Conservation (phyloP, 352 stramenopile species). For the Pythium rishiriense region DNA sequence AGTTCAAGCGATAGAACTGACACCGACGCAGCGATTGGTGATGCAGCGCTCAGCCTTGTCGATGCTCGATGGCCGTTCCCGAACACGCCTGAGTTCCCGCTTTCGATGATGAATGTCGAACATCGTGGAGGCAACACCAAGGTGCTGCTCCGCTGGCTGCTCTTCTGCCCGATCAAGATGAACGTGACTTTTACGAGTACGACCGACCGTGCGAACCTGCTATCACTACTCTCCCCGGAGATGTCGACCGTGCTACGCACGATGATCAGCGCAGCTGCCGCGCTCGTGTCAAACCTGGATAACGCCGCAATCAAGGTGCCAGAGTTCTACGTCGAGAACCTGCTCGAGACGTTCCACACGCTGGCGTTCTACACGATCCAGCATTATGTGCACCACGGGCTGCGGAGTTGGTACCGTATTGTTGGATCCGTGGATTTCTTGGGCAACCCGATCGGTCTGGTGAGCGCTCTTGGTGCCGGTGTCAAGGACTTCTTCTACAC, state of each 20-base stretch:
- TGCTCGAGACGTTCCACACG: constrained; percentile 85
- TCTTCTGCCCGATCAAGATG: constrained; percentile 85
- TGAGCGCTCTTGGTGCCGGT: constrained; percentile 86
- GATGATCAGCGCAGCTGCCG: constrained; percentile 76
- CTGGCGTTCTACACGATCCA: constrained; percentile 85
- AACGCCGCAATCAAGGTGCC: constrained; percentile 86
- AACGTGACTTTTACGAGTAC: constrained; percentile 89
- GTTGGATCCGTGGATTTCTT: constrained; percentile 90
- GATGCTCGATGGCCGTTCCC: constrained; percentile 28
- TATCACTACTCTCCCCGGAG: constrained; percentile 78
- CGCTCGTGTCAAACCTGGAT: constrained; percentile 84
- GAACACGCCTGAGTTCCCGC: constrained; percentile 22
- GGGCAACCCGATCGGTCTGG: constrained; percentile 89
- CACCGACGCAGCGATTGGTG: constrained; percentile 29
- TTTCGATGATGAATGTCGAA: constrained; percentile 28
- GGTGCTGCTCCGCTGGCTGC: constrained; percentile 72
- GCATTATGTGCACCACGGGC: constrained; percentile 83
- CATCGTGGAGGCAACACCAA: constrained; percentile 61
- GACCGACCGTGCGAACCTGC: constrained; percentile 75
- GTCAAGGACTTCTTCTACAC: constrained; percentile 96
- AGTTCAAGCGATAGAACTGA: constrained; percentile 31
- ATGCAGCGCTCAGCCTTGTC: constrained; percentile 30
- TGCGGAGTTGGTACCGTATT: constrained; percentile 87
- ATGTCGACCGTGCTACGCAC: constrained; percentile 80
- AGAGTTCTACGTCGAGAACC: constrained; percentile 89